A percentile compares a stretch with the other conserved stretches of the same genome.
Evolutionary conservation across 352 stramenopile genomes (phyloP).

Genomic region (Aphanomyces astaci): DNA sequence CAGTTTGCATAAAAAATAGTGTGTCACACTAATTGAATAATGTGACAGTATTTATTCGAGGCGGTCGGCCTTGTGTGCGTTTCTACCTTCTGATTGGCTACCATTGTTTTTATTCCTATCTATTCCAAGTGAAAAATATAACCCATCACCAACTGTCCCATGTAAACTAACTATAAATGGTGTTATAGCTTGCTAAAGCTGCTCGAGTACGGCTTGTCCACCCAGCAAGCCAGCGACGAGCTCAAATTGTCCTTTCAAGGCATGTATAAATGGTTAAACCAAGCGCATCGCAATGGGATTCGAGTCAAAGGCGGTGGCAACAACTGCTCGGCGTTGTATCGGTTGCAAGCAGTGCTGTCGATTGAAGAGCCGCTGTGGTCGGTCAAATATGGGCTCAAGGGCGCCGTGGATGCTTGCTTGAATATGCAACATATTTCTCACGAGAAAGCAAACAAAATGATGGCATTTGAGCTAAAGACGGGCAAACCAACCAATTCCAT

Average conservation of each 20-base stretch:
- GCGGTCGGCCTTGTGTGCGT: too few species aligned
- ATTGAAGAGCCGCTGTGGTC: slow-evolving; percentile 84
- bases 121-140: too few species aligned
- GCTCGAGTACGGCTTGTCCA: slow-evolving; percentile 53
- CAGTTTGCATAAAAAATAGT: too few species aligned
- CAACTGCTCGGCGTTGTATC: neutral
- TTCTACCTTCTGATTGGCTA: too few species aligned
- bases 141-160: too few species aligned
- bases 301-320: neutral
- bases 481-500: slow-evolving; percentile 56
- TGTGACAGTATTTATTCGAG: too few species aligned
- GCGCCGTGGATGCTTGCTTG: slow-evolving; percentile 65
- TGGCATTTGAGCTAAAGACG: slow-evolving; percentile 84
- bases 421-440: slow-evolving; percentile 32
- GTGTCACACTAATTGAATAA: too few species aligned
- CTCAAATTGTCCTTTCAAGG: slow-evolving; percentile 24
- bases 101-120: too few species aligned
- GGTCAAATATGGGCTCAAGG: slow-evolving; percentile 76
- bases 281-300: neutral
- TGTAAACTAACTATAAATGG: slow-evolving; percentile 13
- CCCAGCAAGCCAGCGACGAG: slow-evolving; percentile 48
- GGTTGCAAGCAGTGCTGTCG: slow-evolving; percentile 34
- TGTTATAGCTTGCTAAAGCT: slow-evolving; percentile 48
- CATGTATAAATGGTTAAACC: neutral
- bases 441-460: slow-evolving; percentile 27